Base-by-base conservation (phyloP, 208 protist species). In the Trypanosoma scelopori region DNA sequence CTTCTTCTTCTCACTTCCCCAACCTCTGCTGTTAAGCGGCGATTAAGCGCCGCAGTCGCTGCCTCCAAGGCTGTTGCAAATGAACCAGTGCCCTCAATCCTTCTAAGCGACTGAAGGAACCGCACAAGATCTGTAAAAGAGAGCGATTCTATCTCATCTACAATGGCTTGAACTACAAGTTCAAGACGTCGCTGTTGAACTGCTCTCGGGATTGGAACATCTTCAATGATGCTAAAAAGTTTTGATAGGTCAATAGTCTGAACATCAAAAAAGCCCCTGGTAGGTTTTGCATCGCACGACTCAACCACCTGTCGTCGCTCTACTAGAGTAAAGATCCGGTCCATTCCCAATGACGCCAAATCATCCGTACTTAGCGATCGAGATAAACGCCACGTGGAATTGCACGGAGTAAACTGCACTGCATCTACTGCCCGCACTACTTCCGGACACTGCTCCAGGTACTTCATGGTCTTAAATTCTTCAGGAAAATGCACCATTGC, bases 401-500 rank as follows among this genome's bases (percentile, higher is more conserved):
- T 28, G 32, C 56, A 46, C n/a, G 22, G 30, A 6, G 56, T 47
- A 0, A 61, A 23, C n/a, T 43, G 22, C 42, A 65, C 50, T 41
- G 45, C 45, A 45, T 75, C 69, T 22, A 75, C 64, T 12, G 50
- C 60, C 43, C 49, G 59, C 35, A 75, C 46, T 11, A 71, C 43
- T 4, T 52, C 30, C 0, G 53, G 20, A 28, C 71, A 46, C 39
- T 64, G 53, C 27, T 52, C 52, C 25, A 76, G 42, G 30, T 55
- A 20, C 4, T 51, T 71, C 23, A 89, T 57, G 0, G 42, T 53
- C 1, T 70, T 71, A 27, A 78, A 50, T 55, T 89, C 81, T 9
- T 22, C 28, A 0, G 91, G 87, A 50, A 96, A 96, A 71, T 90
- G 71, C 37, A 87, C 63, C 41, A 94, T 77, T 13, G 91, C 87